Evolutionary conservation across 192 early-diverging fungal genomes (phyloP).

Genomic region (Coemansia sp.): DNA sequence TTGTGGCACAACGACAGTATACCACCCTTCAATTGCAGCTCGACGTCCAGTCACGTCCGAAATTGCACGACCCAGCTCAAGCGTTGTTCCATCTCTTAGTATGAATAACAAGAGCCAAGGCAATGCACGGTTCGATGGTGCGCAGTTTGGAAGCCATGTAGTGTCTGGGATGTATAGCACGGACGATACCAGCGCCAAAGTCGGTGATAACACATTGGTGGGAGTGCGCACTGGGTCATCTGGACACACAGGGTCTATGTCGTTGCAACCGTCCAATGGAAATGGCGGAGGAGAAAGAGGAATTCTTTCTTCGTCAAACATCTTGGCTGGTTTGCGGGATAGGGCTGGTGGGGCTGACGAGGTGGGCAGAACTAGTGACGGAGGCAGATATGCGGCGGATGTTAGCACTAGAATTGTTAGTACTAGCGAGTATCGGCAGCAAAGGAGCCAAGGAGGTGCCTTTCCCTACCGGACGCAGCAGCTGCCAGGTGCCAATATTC

Average conservation of each 20-base stretch:
- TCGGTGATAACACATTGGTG: not conserved
- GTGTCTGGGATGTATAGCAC: constrained; percentile 14
- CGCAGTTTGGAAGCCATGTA: constrained; percentile 18
- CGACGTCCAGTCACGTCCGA: constrained; percentile 5
- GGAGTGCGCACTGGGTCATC: not conserved
- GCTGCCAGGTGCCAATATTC: not conserved
- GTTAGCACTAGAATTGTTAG: not conserved
- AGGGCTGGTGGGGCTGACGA: constrained; percentile 9
- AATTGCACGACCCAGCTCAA: constrained; percentile 15
- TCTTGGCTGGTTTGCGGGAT: constrained; percentile 25
- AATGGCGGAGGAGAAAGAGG: not conserved
- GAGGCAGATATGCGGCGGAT: not conserved
- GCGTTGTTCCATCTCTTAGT: constrained; percentile 22
- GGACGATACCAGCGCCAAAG: not conserved
- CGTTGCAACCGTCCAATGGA: not conserved
- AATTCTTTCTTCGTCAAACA: constrained; percentile 19
- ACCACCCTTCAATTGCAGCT: constrained; percentile 10
- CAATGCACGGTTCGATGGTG: not conserved
- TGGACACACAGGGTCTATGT: not conserved
- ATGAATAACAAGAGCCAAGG: not conserved
- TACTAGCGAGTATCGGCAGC: not conserved
- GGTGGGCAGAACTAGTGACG: not conserved
- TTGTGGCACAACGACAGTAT: constrained; percentile 1
- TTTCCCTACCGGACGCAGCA: constrained; percentile 18
- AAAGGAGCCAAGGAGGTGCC: not conserved